Evolutionary conservation across 306 rosid species (phyloP).

Genomic region (Vigna nakashimae): DNA sequence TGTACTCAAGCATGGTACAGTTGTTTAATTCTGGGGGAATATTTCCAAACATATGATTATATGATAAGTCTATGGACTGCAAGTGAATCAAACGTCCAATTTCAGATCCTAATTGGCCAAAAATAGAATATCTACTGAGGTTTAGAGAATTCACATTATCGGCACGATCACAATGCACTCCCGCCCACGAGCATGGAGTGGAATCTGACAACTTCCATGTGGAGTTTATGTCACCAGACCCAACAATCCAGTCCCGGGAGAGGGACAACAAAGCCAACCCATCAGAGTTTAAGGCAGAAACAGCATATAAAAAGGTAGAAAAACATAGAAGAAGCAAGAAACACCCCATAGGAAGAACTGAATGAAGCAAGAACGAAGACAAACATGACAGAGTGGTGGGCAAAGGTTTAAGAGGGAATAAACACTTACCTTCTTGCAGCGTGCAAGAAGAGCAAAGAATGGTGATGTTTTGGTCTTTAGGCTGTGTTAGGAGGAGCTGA

Average conservation of each 20-base stretch:
- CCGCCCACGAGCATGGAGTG: constrained; percentile 83
- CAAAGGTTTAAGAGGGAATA: background rate
- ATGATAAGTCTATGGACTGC: constrained; percentile 30
- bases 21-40: constrained; percentile 36
- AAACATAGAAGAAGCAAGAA: constrained; percentile 47
- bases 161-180: constrained; percentile 62
- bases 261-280: constrained; percentile 67
- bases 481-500: background rate
- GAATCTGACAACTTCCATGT: constrained; percentile 71
- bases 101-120: constrained; percentile 69
- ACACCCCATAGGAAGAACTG: constrained; percentile 26
- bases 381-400: background rate
- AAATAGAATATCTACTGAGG: constrained; percentile 55
- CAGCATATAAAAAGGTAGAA: constrained; percentile 40
- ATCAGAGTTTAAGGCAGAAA: constrained; percentile 62
- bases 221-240: constrained; percentile 54
- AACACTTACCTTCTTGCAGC: constrained; percentile 29
- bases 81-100: constrained; percentile 47
- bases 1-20: constrained; percentile 55
- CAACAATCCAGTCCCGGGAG: constrained; percentile 53
- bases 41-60: constrained; percentile 23
- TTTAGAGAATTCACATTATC: constrained; percentile 56
- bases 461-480: background rate
- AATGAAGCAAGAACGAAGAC: background rate
- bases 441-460: constrained; percentile 16